Percentiles rank a stretch among this genome's conserved stretches.
Conservation (phyloP, 2,329 filamentous ascomycete genomes). For the Xylogone sp. region DNA sequence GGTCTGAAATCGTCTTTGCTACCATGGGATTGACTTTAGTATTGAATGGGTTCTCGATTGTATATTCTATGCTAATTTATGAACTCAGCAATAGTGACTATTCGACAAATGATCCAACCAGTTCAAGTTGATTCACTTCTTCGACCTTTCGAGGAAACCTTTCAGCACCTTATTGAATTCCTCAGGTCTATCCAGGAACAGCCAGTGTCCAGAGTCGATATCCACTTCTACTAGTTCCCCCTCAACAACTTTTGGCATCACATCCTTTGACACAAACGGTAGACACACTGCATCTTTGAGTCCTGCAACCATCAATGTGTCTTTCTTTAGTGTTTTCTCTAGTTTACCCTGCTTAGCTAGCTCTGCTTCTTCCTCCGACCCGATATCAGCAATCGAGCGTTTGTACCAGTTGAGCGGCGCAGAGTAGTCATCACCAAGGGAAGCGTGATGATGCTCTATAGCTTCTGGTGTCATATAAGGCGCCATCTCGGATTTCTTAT, state of each 20-base stretch:
- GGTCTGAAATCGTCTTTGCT: no score
- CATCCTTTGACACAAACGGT: conserved; percentile 3
- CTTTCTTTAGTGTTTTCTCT: conserved; percentile 1
- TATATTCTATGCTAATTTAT: no score
- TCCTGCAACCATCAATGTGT: conserved; percentile 14
- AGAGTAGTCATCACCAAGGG: conserved; percentile 9
- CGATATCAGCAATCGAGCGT: conserved; percentile 8
- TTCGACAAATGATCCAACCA: no score
- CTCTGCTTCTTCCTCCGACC: conserved; percentile 9
- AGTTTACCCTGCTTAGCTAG: conserved; percentile 9
- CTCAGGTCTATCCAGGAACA: not conserved
- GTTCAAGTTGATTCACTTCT: not conserved
- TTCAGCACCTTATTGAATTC: not conserved
- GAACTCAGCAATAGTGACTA: no score
- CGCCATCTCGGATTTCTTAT: conserved; percentile 1
- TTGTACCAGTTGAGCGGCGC: conserved; percentile 14
- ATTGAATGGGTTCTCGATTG: no score
- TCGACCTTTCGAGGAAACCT: not conserved
- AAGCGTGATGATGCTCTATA: conserved; percentile 7
- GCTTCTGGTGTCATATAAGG: conserved; percentile 6
- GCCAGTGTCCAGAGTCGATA: conserved; percentile 8
- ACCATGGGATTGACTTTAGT: no score
- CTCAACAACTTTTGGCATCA: conserved; percentile 8
- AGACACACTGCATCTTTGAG: conserved; percentile 11
- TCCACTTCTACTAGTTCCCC: conserved; percentile 10